Conservation (phyloP, 2,329 filamentous ascomycete genomes). For the Tolypocladium amazonense region DNA sequence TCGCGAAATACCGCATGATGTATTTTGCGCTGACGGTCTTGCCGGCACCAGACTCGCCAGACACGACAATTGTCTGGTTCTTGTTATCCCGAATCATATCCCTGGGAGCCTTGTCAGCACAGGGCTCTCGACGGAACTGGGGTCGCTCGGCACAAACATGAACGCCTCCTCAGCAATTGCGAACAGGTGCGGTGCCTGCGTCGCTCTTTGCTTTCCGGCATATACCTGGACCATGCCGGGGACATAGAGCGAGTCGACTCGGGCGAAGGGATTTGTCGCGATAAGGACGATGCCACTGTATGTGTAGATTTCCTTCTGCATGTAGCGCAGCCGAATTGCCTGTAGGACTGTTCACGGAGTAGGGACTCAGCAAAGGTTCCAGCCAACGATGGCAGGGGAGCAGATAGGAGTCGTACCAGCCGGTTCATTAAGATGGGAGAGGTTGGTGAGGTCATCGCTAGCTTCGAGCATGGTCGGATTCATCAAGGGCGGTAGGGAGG, state of each 20-base stretch:
- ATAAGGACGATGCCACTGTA: constrained; percentile 98
- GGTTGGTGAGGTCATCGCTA: constrained; percentile 92
- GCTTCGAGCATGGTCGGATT: constrained; percentile 97
- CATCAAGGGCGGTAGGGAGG: constrained; percentile 83
- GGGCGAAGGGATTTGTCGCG: constrained; percentile 94
- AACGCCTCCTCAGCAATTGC: constrained; percentile 98
- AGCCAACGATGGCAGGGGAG: background rate
- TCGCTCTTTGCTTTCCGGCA: constrained; percentile 90
- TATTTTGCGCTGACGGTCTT: constrained; percentile 99
- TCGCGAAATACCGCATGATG: constrained; percentile 99
- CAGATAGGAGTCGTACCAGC: constrained; percentile 53
- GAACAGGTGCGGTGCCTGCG: constrained; percentile 95
- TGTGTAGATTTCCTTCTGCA: constrained; percentile 98
- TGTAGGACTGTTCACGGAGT: constrained; percentile 60
- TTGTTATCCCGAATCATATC: constrained; percentile 94
- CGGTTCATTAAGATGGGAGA: constrained; percentile 97
- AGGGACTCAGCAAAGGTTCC: constrained; percentile 9
- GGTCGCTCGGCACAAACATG: constrained; percentile 51
- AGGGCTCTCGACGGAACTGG: background rate
- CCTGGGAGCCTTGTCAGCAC: constrained; percentile 38
- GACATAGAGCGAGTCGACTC: constrained; percentile 96
- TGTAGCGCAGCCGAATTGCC: constrained; percentile 92
- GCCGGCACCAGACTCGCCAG: constrained; percentile 94
- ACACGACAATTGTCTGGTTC: constrained; percentile 99
- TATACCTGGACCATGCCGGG: constrained; percentile 99